Evolutionary conservation across 1,284 basidiomycete genomes (phyloP).

Genomic region (Ustilago xerochloae): DNA sequence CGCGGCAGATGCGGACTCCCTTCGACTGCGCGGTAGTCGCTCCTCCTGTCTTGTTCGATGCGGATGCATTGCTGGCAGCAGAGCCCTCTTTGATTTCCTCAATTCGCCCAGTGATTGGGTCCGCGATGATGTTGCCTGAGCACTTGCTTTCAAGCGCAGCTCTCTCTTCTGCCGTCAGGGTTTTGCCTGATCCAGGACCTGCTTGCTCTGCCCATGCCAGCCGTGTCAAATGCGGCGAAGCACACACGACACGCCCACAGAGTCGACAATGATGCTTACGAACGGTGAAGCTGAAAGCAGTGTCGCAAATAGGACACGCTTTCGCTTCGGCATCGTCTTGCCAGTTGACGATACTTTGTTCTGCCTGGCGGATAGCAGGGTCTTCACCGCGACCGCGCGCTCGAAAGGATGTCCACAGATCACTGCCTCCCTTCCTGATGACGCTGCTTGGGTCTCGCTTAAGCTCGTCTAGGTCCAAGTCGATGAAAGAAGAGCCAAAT

Average conservation of each 20-base stretch:
- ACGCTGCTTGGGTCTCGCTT: conserved; percentile 38
- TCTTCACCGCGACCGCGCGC: conserved; percentile 45
- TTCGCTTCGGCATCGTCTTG: conserved; percentile 81
- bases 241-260: conserved; percentile 91
- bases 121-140: conserved; percentile 52
- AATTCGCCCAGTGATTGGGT: conserved; percentile 39
- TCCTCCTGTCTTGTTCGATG: conserved; percentile 8
- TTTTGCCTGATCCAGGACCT: conserved; percentile 31
- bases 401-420: conserved; percentile 48
- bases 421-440: conserved; percentile 33
- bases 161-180: conserved; percentile 18
- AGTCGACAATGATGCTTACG: conserved; percentile 96
- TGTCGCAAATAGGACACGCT: conserved; percentile 87
- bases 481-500: conserved; percentile 15
- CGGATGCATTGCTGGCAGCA: background rate
- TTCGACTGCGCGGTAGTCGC: conserved; percentile 12
- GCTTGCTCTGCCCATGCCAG: conserved; percentile 39
- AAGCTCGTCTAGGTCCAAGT: conserved; percentile 47
- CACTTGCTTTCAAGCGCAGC: conserved; percentile 38
- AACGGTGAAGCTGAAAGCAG: conserved; percentile 87
- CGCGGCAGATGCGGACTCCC: conserved; percentile 77
- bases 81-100: conserved; percentile 49
- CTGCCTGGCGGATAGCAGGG: conserved; percentile 68
- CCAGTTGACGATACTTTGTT: conserved; percentile 95
- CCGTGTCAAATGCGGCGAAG: conserved; percentile 77